Conservation (phyloP, 2,329 filamentous ascomycete species). For the Hymenoscyphus repandus region DNA sequence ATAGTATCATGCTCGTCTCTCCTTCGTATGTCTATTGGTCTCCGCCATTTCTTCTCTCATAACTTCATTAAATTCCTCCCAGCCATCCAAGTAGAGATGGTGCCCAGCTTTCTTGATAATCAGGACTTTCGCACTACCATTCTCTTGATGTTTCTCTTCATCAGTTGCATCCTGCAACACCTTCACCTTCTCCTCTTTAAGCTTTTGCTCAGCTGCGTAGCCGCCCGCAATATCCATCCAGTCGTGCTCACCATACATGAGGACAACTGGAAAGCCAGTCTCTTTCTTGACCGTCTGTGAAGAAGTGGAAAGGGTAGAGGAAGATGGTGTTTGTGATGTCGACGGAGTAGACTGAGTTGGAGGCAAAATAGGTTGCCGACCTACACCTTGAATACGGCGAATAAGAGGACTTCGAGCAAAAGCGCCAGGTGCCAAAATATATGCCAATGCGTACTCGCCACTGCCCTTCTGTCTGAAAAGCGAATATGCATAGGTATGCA, state of each 20-base stretch:
- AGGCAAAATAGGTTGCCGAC: slow-evolving; percentile 53
- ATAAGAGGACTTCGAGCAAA: slow-evolving; percentile 87
- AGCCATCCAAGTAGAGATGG: slow-evolving; percentile 67
- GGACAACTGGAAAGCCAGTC: slow-evolving; percentile 73
- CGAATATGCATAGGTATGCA: slow-evolving; percentile 92
- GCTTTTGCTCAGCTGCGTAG: slow-evolving; percentile 70
- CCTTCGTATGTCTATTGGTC: slow-evolving; percentile 24
- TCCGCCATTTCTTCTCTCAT: slow-evolving; percentile 63
- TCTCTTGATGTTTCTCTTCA: slow-evolving; percentile 67
- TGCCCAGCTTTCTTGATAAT: slow-evolving; percentile 69
- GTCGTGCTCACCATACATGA: slow-evolving; percentile 97
- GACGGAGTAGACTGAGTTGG: background rate
- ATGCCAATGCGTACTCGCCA: slow-evolving; percentile 88
- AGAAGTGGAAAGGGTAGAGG: slow-evolving; percentile 2
- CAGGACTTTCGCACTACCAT: slow-evolving; percentile 76
- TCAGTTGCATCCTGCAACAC: slow-evolving; percentile 56
- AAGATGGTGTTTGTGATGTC: slow-evolving; percentile 2
- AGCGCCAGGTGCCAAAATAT: slow-evolving; percentile 88
- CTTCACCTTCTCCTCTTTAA: slow-evolving; percentile 61
- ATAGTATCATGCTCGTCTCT: background rate
- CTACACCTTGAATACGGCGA: slow-evolving; percentile 78
- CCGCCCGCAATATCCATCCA: slow-evolving; percentile 98
- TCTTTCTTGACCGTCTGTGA: slow-evolving; percentile 20
- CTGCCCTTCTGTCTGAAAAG: slow-evolving; percentile 89
- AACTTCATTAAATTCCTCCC: slow-evolving; percentile 63